A percentile compares a stretch with the other conserved stretches of the same genome.
Evolutionary conservation across 371 early-diverging fungal genomes (phyloP).

Genomic region (Mucor circinelloides): DNA sequence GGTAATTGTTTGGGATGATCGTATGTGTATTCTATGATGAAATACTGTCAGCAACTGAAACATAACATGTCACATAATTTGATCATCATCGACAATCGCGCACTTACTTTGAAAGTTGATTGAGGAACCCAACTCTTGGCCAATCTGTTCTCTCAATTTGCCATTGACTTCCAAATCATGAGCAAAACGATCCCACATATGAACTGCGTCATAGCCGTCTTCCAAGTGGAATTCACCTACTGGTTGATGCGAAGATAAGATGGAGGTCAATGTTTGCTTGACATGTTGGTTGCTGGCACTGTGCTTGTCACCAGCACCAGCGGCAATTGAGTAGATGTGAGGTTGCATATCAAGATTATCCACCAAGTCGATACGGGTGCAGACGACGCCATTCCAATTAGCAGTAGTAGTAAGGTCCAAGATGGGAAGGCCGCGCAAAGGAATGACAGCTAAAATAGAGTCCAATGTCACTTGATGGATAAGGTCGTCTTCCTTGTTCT

Average conservation of each 20-base stretch:
- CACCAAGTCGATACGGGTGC: conserved; percentile 38
- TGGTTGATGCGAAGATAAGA: neutral
- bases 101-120: conserved; percentile 50
- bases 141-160: conserved; percentile 38
- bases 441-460: conserved; percentile 42
- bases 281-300: neutral
- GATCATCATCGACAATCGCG: neutral
- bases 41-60: neutral
- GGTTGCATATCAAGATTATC: conserved; percentile 52
- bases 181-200: conserved; percentile 44
- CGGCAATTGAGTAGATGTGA: conserved; percentile 32
- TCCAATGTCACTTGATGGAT: conserved; percentile 12
- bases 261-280: conserved; percentile 5
- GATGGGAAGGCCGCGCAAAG: conserved; percentile 46
- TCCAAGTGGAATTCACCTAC: conserved; percentile 11
- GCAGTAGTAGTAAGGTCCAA: conserved; percentile 12
- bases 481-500: conserved; percentile 5
- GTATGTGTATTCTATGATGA: conserved; percentile 50
- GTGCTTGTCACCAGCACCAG: neutral
- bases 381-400: conserved; percentile 27
- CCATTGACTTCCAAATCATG: conserved; percentile 30
- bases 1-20: conserved; percentile 53
- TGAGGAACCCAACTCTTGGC: conserved; percentile 44
- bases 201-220: conserved; percentile 41
- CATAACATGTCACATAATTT: neutral